Conservation (phyloP, 2,329 filamentous ascomycete genomes). For the Microcyclospora tardicrescens region DNA sequence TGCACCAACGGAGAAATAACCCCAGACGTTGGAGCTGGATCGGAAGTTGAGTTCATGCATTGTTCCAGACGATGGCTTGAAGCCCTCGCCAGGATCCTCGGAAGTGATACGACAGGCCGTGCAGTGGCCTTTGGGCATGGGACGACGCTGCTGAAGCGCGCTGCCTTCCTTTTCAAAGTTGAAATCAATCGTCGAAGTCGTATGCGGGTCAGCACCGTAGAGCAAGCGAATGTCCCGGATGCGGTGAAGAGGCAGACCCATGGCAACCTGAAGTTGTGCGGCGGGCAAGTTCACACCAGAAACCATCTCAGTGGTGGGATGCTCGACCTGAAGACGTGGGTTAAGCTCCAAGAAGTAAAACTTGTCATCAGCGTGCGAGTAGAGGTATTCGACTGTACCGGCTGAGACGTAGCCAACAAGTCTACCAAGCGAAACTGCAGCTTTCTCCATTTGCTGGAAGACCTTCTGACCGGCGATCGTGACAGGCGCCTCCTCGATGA, state of each 20-base stretch:
- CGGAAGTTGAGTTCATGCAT: conserved; percentile 99
- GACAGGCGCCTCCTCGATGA: conserved; percentile 96
- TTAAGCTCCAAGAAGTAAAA: conserved; percentile 99
- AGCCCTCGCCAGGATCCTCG: conserved; percentile 95
- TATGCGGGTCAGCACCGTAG: conserved; percentile 88
- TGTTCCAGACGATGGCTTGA: conserved; percentile 97
- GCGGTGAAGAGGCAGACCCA: conserved; percentile 92
- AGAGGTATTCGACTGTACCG: conserved; percentile 96
- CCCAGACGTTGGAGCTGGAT: conserved; percentile 97
- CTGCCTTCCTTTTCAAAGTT: conserved; percentile 84
- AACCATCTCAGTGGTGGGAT: conserved; percentile 98
- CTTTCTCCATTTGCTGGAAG: conserved; percentile 93
- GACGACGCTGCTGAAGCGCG: conserved; percentile 71
- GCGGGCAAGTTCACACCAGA: conserved; percentile 94
- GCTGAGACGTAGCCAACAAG: conserved; percentile 97
- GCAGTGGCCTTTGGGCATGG: conserved; percentile 88
- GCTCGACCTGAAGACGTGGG: conserved; percentile 97
- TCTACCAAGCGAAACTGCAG: conserved; percentile 82
- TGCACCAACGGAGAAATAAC: conserved; percentile 98
- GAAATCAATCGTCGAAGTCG: conserved; percentile 81
- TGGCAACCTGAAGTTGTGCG: conserved; percentile 94
- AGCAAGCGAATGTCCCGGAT: conserved; percentile 92
- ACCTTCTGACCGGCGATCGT: conserved; percentile 83
- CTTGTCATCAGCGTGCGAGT: conserved; percentile 94
- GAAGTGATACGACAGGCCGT: conserved; percentile 99